phyloP scores from a whole-genome alignment of 495 filamentous ascomycete genomes.

The Rostrohypoxylon terebratum region DNA sequence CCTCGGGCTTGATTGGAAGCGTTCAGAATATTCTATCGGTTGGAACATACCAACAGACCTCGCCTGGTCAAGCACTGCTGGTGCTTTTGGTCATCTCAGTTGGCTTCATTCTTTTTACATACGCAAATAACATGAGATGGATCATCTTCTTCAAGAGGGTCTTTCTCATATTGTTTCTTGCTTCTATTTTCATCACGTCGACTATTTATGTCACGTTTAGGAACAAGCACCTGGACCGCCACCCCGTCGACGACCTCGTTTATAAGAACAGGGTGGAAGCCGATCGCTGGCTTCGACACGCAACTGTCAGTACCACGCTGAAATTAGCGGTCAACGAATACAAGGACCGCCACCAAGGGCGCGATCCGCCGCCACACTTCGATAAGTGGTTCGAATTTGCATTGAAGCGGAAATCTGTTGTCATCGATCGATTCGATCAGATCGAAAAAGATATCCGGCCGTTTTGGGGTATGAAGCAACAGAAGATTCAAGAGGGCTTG shows the following conservation, averaged over 20 bases:
- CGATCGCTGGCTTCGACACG: constrained; percentile 56
- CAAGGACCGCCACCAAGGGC: constrained; percentile 61
- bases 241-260: constrained; percentile 58
- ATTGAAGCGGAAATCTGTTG: constrained; percentile 66
- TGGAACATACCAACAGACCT: constrained; percentile 57
- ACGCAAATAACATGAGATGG: constrained; percentile 53
- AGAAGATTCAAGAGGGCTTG: constrained; percentile 64
- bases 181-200: constrained; percentile 47
- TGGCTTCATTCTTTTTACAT: constrained; percentile 56
- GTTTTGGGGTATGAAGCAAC: constrained; percentile 76
- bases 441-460: constrained; percentile 77
- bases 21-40: constrained; percentile 43
- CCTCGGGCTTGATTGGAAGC: constrained; percentile 49
- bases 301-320: constrained; percentile 64
- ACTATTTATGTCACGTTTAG: constrained; percentile 48
- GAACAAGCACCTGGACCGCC: constrained; percentile 34
- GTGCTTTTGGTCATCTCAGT: constrained; percentile 49
- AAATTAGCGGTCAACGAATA: constrained; percentile 69
- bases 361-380: constrained; percentile 72
- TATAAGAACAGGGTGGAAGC: constrained; percentile 61
- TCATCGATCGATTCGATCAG: constrained; percentile 81
- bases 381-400: constrained; percentile 83
- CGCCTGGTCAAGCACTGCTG: constrained; percentile 43
- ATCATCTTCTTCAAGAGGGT: constrained; percentile 57
- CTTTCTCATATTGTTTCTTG: constrained; percentile 51